These are phyloP conservation scores for Alternaria sp. DNA, from an alignment of 2,329 filamentous ascomycete genomes.

Conservation along the genomic window DNA sequence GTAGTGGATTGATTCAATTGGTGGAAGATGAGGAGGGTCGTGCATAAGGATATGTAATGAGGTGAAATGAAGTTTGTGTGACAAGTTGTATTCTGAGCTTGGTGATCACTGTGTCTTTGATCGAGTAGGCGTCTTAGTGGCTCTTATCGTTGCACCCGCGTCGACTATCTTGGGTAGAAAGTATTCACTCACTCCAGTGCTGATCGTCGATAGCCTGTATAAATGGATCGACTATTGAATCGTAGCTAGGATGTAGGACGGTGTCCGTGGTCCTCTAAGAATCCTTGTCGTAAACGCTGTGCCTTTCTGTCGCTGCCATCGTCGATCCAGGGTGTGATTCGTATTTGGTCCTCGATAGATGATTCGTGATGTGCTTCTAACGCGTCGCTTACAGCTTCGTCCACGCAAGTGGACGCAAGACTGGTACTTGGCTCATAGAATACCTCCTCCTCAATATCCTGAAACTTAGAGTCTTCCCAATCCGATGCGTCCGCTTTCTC, in stretches of 20 bases:
- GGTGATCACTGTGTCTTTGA: too few species aligned
- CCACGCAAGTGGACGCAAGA: too few species aligned
- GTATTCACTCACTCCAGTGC: background rate
- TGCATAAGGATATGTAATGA: background rate
- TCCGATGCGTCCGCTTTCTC: background rate
- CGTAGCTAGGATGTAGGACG: background rate
- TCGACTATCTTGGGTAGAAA: too few species aligned
- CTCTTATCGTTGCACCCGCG: too few species aligned
- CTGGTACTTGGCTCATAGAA: background rate
- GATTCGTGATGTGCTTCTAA: background rate
- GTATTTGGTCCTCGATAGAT: background rate
- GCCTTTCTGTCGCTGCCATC: background rate
- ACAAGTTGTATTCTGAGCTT: too few species aligned
- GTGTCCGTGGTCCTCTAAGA: background rate
- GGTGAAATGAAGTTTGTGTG: background rate
- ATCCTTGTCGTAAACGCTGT: background rate
- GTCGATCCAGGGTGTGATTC: too few species aligned
- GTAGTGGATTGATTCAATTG: background rate
- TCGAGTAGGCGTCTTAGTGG: too few species aligned
- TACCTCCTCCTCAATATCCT: fast-evolving
- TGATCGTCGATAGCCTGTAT: background rate
- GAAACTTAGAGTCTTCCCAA: background rate
- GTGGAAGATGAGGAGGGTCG: background rate
- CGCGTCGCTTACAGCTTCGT: background rate
- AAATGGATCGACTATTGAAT: background rate